phyloP scores from a whole-genome alignment of 164 flowering plant genomes.

The Aristolochia fimbriata region DNA sequence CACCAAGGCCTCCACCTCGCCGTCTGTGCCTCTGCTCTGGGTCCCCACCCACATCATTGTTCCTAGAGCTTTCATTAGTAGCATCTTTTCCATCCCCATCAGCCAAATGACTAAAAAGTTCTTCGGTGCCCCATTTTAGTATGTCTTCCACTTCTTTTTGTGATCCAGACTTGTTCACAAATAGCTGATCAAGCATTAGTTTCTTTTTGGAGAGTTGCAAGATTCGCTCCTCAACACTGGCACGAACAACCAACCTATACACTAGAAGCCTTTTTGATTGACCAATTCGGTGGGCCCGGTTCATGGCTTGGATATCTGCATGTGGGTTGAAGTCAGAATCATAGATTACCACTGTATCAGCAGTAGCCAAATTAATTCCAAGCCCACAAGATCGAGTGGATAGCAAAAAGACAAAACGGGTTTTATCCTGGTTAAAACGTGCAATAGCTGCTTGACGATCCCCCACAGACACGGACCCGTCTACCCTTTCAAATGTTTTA shows the following conservation, averaged over 20 bases:
- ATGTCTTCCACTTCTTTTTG: slow-evolving; percentile 97
- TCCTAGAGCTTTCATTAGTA: slow-evolving; percentile 26
- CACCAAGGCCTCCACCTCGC: slow-evolving; percentile 81
- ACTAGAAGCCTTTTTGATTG: slow-evolving; percentile 93
- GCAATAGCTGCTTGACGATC: slow-evolving; percentile 93
- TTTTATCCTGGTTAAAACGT: slow-evolving; percentile 93
- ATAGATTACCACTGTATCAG: slow-evolving; percentile 95
- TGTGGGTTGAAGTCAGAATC: slow-evolving; percentile 99
- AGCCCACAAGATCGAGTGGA: slow-evolving; percentile 99
- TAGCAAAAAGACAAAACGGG: slow-evolving; percentile 83
- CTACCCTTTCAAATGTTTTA: slow-evolving; percentile 93
- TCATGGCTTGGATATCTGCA: slow-evolving; percentile 99
- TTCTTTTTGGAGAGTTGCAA: slow-evolving; percentile 98
- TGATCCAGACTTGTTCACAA: slow-evolving; percentile 92
- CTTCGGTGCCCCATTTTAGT: slow-evolving; percentile 97
- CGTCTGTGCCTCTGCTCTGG: slow-evolving; percentile 53
- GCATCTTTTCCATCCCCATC: slow-evolving; percentile 33
- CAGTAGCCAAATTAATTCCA: slow-evolving; percentile 97
- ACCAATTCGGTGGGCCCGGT: slow-evolving; percentile 99
- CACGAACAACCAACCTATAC: slow-evolving; percentile 95
- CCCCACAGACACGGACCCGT: slow-evolving; percentile 93
- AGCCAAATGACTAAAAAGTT: slow-evolving; percentile 69
- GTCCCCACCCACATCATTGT: slow-evolving; percentile 40
- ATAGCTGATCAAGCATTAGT: slow-evolving; percentile 98
- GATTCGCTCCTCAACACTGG: slow-evolving; percentile 98